phyloP scores from a whole-genome alignment of 75 land plant genomes.

The Cryptomeria japonica region DNA sequence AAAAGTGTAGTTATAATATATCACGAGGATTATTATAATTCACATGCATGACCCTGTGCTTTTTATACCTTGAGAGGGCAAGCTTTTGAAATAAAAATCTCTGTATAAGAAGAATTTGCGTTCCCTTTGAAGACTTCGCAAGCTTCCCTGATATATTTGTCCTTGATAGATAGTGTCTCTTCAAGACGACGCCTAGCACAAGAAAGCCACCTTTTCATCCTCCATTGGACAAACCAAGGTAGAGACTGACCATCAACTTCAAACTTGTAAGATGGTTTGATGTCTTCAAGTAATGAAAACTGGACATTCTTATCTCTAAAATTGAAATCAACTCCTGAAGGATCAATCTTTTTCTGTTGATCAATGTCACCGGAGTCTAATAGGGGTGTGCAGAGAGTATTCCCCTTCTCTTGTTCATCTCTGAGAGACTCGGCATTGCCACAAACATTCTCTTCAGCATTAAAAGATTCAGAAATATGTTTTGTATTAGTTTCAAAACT shows the following conservation, averaged over 20 bases:
- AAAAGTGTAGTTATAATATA: not conserved
- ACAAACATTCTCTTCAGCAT: not conserved
- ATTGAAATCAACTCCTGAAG: not conserved
- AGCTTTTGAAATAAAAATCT: constrained; percentile 8
- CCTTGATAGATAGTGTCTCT: not conserved
- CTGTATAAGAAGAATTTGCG: not conserved
- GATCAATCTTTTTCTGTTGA: not conserved
- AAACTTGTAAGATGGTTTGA: not conserved
- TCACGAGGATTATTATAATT: not conserved
- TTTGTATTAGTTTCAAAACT: not conserved
- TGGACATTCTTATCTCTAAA: not conserved
- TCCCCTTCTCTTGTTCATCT: not conserved
- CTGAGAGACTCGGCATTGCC: not conserved
- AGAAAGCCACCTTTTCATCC: constrained; percentile 8
- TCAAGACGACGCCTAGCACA: not conserved
- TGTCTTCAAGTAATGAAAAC: not conserved
- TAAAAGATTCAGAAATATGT: not conserved
- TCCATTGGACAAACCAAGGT: not conserved
- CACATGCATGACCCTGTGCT: not conserved
- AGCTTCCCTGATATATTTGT: not conserved
- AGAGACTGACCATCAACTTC: not conserved
- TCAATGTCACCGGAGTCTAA: not conserved
- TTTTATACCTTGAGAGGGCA: constrained; percentile 3
- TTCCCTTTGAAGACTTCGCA: not conserved
- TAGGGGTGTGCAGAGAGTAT: no score